phyloP scores from a whole-genome alignment of 2,329 filamentous ascomycete genomes.

The Ceratocystis harringtonii region DNA sequence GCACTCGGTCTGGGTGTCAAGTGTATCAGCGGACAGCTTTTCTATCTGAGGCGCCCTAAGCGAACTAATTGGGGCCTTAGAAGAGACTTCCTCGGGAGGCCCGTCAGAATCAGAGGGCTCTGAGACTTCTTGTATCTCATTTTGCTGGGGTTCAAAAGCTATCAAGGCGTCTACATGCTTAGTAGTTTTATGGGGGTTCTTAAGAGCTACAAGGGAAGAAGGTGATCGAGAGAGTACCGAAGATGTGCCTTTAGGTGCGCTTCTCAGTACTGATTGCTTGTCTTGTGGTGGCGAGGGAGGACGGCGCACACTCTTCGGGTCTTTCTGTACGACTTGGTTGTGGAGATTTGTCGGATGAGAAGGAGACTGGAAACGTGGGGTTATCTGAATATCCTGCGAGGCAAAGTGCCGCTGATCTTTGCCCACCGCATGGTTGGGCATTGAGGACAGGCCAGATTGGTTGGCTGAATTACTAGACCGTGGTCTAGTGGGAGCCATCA shows the following conservation, averaged over 20 bases:
- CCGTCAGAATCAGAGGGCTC: slow-evolving; percentile 24
- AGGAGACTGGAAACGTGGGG: not conserved
- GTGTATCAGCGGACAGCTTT: not conserved
- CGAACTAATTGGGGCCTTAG: not conserved
- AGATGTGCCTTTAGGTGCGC: not conserved
- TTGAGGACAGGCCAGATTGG: not conserved
- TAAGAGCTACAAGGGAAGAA: not conserved
- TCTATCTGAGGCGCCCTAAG: not conserved
- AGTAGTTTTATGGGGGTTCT: not conserved
- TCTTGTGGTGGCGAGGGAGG: not conserved
- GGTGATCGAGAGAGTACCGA: not conserved
- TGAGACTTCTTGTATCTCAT: not conserved
- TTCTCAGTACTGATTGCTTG: not conserved
- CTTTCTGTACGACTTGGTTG: not conserved
- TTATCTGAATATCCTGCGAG: not conserved
- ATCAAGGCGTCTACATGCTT: not conserved
- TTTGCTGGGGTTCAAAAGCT: not conserved
- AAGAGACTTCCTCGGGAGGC: slow-evolving; percentile 16
- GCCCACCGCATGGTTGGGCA: not conserved
- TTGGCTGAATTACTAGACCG: not conserved
- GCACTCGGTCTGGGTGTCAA: no score
- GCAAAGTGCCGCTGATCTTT: not conserved
- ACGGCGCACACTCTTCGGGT: not conserved
- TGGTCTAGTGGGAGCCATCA: not conserved
- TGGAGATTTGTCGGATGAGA: not conserved